Evolutionary conservation across 1,139 yeast species (phyloP).

Genomic region (Yamadazyma diddensiae): DNA sequence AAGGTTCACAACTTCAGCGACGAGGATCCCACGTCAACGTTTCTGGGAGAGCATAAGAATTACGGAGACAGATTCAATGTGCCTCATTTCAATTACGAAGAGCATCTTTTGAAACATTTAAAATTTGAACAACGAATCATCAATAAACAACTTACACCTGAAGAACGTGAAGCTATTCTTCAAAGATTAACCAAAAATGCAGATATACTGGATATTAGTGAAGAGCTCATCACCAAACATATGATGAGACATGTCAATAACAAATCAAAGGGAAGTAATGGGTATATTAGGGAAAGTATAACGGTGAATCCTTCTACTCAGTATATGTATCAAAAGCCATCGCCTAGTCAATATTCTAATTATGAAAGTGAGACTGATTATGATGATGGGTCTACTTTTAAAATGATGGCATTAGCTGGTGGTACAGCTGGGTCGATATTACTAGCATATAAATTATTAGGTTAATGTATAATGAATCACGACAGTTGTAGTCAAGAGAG

Average conservation of each 20-base stretch:
- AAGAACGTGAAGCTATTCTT: slow-evolving; percentile 31
- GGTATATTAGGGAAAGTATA: slow-evolving; percentile 7
- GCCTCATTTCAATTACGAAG: slow-evolving; percentile 73
- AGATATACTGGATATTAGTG: slow-evolving; percentile 28
- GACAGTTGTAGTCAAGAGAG: too few species aligned
- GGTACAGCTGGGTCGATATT: slow-evolving; percentile 33
- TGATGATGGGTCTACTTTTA: slow-evolving; percentile 21
- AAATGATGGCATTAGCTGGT: slow-evolving; percentile 24
- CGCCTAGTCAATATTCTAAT: slow-evolving; percentile 1
- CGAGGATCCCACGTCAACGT: slow-evolving; percentile 14
- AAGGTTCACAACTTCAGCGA: slow-evolving; percentile 25
- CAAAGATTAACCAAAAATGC: slow-evolving; percentile 35
- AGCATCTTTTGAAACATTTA: slow-evolving; percentile 58
- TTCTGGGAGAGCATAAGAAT: slow-evolving; percentile 37
- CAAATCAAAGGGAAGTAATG: slow-evolving; percentile 10
- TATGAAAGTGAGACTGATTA: slow-evolving; percentile 15
- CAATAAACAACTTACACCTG: slow-evolving; percentile 33
- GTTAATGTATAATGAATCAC: too few species aligned
- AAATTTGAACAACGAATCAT: slow-evolving; percentile 59
- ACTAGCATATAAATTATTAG: slow-evolving; percentile 20
- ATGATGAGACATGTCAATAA: slow-evolving; percentile 38
- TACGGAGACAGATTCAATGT: slow-evolving; percentile 57
- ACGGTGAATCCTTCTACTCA: slow-evolving; percentile 17
- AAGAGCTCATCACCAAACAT: slow-evolving; percentile 44
- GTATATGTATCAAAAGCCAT: slow-evolving; percentile 32